Percentiles rank a stretch among this genome's conserved stretches.
These are phyloP conservation scores for Rhizophagus sp. DNA, from an alignment of 192 early-diverging fungal species.

Conservation along the genomic window DNA sequence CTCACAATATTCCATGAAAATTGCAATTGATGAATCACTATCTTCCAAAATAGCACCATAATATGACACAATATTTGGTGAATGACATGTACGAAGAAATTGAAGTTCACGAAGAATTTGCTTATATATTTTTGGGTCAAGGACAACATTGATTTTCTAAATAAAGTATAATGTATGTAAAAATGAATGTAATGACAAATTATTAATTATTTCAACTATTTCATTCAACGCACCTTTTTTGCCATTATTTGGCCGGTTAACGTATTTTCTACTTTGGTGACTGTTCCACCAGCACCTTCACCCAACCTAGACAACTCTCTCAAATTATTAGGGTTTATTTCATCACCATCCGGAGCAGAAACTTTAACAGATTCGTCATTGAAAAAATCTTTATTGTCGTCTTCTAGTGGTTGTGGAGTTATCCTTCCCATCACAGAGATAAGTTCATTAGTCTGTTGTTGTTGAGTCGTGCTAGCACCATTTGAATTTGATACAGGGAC, in stretches of 20 bases:
- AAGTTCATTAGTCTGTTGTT: slow-evolving; percentile 2
- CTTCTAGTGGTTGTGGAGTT: slow-evolving; percentile 3
- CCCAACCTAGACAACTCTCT: slow-evolving; percentile 64
- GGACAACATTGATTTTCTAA: slow-evolving; percentile 62
- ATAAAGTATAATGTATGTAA: background rate
- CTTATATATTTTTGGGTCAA: slow-evolving; percentile 68
- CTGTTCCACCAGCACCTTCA: slow-evolving; percentile 89
- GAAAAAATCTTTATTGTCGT: background rate
- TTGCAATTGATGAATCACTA: slow-evolving; percentile 75
- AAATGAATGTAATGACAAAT: no score
- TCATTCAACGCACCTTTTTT: slow-evolving; percentile 70
- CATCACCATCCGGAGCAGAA: slow-evolving; percentile 2
- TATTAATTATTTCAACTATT: background rate
- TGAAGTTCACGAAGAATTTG: slow-evolving; percentile 92
- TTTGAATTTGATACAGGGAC: background rate
- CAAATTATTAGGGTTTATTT: slow-evolving; percentile 9
- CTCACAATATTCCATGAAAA: slow-evolving; percentile 98
- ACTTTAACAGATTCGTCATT: background rate
- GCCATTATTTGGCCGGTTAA: slow-evolving; percentile 86
- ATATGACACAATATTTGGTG: slow-evolving; percentile 91
- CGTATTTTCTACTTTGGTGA: slow-evolving; percentile 79
- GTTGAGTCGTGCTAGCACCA: background rate
- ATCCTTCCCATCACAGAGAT: slow-evolving; percentile 1
- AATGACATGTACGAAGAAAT: slow-evolving; percentile 86
- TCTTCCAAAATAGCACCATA: slow-evolving; percentile 91